These are phyloP conservation scores for Lasiosphaeria hispida DNA, from an alignment of 495 filamentous ascomycete genomes.

Conservation along the genomic window DNA sequence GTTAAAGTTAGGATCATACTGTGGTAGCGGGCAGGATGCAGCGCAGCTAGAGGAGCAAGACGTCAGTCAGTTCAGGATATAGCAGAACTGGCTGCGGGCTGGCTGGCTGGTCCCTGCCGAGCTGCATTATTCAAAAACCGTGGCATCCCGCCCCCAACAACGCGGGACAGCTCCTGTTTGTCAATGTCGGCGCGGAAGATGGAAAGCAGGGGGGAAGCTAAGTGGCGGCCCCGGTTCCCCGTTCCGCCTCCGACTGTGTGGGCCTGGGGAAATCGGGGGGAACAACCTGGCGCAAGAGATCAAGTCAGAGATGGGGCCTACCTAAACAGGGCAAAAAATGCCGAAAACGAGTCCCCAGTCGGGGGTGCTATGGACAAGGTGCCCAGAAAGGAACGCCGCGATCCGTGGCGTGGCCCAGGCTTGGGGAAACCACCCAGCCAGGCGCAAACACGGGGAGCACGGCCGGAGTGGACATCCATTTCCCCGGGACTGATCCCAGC, in stretches of 20 bases:
- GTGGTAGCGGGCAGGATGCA: background rate
- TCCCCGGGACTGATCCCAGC: slow-evolving; percentile 8
- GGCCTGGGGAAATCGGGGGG: background rate
- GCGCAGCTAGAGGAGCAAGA: slow-evolving; percentile 2
- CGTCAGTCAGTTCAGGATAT: background rate
- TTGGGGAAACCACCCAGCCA: background rate
- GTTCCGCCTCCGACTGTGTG: background rate
- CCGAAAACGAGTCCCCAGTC: background rate
- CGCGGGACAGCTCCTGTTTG: background rate
- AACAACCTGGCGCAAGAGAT: background rate
- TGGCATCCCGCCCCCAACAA: slow-evolving; percentile 2
- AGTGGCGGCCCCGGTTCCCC: background rate
- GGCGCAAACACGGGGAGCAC: slow-evolving; percentile 2
- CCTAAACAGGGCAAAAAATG: slow-evolving; percentile 6
- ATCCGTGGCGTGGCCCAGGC: background rate
- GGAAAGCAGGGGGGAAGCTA: background rate
- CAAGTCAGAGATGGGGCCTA: background rate
- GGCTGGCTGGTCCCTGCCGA: slow-evolving; percentile 5
- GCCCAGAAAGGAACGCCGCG: background rate
- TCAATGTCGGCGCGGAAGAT: background rate
- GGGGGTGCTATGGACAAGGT: background rate
- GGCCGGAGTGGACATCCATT: slow-evolving; percentile 5
- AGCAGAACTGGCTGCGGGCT: background rate
- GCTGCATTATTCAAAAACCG: background rate
- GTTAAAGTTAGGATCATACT: slow-evolving; percentile 6